phyloP scores from a whole-genome alignment of 2,329 filamentous ascomycete species.

The Aspergillus sp. region DNA sequence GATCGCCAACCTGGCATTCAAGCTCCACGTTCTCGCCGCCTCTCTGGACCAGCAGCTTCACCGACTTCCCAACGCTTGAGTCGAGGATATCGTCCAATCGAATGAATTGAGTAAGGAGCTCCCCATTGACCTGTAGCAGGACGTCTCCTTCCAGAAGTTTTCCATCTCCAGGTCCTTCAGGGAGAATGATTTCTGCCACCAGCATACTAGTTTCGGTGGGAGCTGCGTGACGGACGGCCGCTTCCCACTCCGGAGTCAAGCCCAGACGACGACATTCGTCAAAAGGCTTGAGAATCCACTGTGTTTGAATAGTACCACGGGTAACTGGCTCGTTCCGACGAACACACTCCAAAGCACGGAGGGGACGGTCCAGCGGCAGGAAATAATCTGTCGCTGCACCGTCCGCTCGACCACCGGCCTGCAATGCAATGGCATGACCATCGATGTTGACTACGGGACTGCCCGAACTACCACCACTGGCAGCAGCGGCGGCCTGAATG shows the following conservation, averaged over 20 bases:
- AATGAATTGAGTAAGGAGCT: constrained; percentile 89
- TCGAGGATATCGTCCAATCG: constrained; percentile 88
- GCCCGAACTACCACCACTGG: constrained; percentile 95
- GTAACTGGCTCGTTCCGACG: constrained; percentile 69
- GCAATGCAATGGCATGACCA: constrained; percentile 83
- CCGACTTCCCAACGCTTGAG: constrained; percentile 72
- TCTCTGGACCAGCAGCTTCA: constrained; percentile 78
- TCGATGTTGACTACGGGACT: constrained; percentile 96
- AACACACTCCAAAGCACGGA: constrained; percentile 81
- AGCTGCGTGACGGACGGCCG: constrained; percentile 73
- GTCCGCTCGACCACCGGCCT: constrained; percentile 89
- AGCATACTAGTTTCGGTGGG: constrained; percentile 96
- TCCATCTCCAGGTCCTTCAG: constrained; percentile 77
- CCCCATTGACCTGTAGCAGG: constrained; percentile 85
- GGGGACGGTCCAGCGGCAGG: constrained; percentile 82
- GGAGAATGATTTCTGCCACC: constrained; percentile 90
- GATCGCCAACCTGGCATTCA: constrained; percentile 77
- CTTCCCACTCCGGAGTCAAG: constrained; percentile 79
- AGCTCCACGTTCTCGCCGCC: constrained; percentile 85
- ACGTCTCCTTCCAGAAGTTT: constrained; percentile 95
- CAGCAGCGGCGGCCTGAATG: constrained; percentile 95
- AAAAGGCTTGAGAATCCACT: constrained; percentile 95
- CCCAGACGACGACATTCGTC: constrained; percentile 92
- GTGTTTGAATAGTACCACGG: constrained; percentile 96
- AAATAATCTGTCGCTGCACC: constrained; percentile 98